These are phyloP conservation scores for Nelumbo lutea DNA, from an alignment of 164 flowering plant species.

Conservation along the genomic window DNA sequence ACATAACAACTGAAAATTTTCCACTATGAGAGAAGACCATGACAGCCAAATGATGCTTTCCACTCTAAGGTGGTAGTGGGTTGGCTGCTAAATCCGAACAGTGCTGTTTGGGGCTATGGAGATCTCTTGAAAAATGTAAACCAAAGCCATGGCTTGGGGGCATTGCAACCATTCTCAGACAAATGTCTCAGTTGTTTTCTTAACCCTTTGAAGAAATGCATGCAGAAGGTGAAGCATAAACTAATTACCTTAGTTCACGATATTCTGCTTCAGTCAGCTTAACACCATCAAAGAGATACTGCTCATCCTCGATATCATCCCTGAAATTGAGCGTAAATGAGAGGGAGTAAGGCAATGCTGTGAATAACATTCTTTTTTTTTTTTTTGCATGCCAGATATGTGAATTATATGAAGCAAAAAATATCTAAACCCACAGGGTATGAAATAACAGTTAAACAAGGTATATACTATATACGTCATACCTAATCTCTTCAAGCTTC, in stretches of 20 bases:
- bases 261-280: slow-evolving; percentile 74
- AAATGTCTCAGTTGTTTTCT: background rate
- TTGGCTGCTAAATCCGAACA: too few relatives aligned
- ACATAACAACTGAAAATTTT: background rate
- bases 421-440: background rate
- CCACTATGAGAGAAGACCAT: background rate
- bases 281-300: slow-evolving; percentile 79
- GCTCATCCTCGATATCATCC: slow-evolving; percentile 95
- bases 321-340: slow-evolving; percentile 28
- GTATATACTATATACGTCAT: slow-evolving; percentile 1
- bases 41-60: too few relatives aligned
- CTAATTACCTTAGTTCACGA: slow-evolving; percentile 61
- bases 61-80: too few relatives aligned
- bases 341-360: background rate
- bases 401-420: background rate
- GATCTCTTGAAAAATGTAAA: too few relatives aligned
- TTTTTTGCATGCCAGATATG: background rate
- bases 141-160: background rate
- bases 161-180: background rate
- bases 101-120: too few relatives aligned
- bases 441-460: background rate
- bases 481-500: slow-evolving; percentile 91
- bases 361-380: background rate
- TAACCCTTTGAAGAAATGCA: slow-evolving; percentile 1
- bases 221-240: background rate